Base-by-base conservation (phyloP, 768 basidiomycete species). In the Cystofilobasidium bisporidii region DNA sequence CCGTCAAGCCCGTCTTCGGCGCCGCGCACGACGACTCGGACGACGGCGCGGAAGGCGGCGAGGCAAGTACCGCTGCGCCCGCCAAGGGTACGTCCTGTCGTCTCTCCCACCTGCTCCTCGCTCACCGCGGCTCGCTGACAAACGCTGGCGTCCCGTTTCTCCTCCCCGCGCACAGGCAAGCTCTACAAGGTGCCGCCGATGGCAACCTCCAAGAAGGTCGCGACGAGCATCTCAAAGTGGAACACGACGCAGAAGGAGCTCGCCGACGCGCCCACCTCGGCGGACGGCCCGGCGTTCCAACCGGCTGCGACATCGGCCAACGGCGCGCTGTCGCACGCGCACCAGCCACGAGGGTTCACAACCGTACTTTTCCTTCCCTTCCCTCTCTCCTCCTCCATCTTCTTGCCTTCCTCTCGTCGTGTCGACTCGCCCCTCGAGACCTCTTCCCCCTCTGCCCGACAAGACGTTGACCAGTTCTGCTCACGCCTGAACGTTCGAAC, bases 181-280 rank as follows among this genome's bases (percentile, higher is more conserved):
- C 80, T 83, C 47, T 86, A 87, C 75, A 88, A 84, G 74, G 86
- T 92, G 45, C 86, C 87, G 20, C 89, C 91, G 5, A 78, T 90
- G 71, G 86, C 90, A 43, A 60, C 62, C n/a, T 74, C 72, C 63
- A 65, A 72, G 68, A 77, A 77, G 75, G 76, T 86, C 55, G 88
- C 83, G 59, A 88, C 83, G 76, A 91, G 92, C 73, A 97, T 99
- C 75, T 86, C 83, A 73, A 97, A 98, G 76, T 99, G 94, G 96
- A 98, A 93, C 75, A 87, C 87, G 79, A 89, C 93, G 14, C 90
- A 94, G 77, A 87, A 87, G 77, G 93, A 91, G 73, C 81, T 96
- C 60, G 83, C 82, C 30, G 30, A 1, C 38, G 50, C 1, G 32
- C 18, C 28, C 32, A 15, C 14, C 47, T 40, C 48, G 8, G n/a